These are phyloP conservation scores for Candida cerambycidarum DNA, from an alignment of 805 yeast species.

Conservation along the genomic window DNA sequence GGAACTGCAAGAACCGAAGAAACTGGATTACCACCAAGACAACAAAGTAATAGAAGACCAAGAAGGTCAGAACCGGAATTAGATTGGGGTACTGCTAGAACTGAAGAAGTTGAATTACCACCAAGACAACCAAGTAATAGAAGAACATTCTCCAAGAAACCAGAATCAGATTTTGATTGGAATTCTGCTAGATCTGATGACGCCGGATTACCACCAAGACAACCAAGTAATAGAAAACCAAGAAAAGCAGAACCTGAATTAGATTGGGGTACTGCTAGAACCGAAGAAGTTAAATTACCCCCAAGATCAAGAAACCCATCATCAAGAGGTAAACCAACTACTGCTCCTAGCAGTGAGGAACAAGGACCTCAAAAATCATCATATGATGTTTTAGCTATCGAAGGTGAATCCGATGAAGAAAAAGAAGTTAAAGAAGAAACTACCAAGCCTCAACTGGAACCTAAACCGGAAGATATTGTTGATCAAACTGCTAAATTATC, in stretches of 20 bases:
- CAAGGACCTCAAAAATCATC: slow-evolving; percentile 35
- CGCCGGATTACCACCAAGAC: slow-evolving; percentile 21
- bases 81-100: slow-evolving; percentile 47
- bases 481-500: slow-evolving; percentile 24
- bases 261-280: slow-evolving; percentile 43
- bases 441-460: too few relatives aligned
- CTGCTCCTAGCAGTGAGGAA: slow-evolving; percentile 21
- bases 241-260: slow-evolving; percentile 39
- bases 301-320: slow-evolving; percentile 25
- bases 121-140: slow-evolving; percentile 31
- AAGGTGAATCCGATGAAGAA: slow-evolving; percentile 31
- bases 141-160: slow-evolving; percentile 10
- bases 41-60: slow-evolving; percentile 21
- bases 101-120: slow-evolving; percentile 25
- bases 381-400: slow-evolving; percentile 32
- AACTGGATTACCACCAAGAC: slow-evolving; percentile 20
- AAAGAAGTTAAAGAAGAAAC: slow-evolving; percentile 11
- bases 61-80: slow-evolving; percentile 42
- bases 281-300: slow-evolving; percentile 29
- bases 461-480: slow-evolving; percentile 9
- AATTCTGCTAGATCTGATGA: slow-evolving; percentile 28
- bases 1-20: slow-evolving; percentile 39
- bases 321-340: slow-evolving; percentile 16
- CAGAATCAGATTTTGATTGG: slow-evolving; percentile 28
- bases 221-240: slow-evolving; percentile 20